These are phyloP conservation scores for Clitocybe nebularis DNA, from an alignment of 1,284 basidiomycete species.

Conservation along the genomic window DNA sequence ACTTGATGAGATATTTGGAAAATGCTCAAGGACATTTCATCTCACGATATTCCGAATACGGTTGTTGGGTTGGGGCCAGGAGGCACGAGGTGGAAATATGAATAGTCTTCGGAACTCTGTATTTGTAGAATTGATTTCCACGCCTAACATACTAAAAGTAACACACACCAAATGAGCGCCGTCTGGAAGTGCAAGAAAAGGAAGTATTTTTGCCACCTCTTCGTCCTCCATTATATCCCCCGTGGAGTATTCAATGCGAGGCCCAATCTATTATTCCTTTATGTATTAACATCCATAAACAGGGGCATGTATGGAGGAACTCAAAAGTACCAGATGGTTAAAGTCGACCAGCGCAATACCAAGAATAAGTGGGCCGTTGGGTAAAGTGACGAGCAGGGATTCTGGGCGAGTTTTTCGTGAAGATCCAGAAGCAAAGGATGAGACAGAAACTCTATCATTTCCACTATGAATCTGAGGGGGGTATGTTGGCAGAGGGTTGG, in stretches of 20 bases:
- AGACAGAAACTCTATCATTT: slow-evolving; percentile 53
- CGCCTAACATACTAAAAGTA: slow-evolving; percentile 3
- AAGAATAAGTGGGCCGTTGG: slow-evolving; percentile 61
- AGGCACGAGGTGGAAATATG: slow-evolving; percentile 88
- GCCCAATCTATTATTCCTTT: slow-evolving; percentile 65
- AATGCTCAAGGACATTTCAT: slow-evolving; percentile 15
- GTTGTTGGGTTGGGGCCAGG: slow-evolving; percentile 71
- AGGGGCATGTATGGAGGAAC: not conserved
- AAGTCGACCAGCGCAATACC: slow-evolving; percentile 89
- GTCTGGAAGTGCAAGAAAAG: slow-evolving; percentile 97
- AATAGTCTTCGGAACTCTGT: slow-evolving; percentile 92
- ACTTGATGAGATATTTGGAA: not conserved
- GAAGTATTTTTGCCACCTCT: slow-evolving; percentile 78
- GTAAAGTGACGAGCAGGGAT: slow-evolving; percentile 59
- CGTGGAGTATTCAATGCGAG: slow-evolving; percentile 79
- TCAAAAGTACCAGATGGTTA: slow-evolving; percentile 71
- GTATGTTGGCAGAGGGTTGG: slow-evolving; percentile 41
- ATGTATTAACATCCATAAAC: slow-evolving; percentile 3
- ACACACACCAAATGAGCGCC: slow-evolving; percentile 84
- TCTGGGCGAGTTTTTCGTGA: slow-evolving; percentile 76
- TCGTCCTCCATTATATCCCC: slow-evolving; percentile 77
- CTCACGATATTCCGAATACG: slow-evolving; percentile 90
- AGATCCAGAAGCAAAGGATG: slow-evolving; percentile 60
- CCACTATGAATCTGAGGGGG: slow-evolving; percentile 49
- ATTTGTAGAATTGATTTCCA: slow-evolving; percentile 9